phyloP scores from a whole-genome alignment of 129 eudicot species.

The Arctium lappa region DNA sequence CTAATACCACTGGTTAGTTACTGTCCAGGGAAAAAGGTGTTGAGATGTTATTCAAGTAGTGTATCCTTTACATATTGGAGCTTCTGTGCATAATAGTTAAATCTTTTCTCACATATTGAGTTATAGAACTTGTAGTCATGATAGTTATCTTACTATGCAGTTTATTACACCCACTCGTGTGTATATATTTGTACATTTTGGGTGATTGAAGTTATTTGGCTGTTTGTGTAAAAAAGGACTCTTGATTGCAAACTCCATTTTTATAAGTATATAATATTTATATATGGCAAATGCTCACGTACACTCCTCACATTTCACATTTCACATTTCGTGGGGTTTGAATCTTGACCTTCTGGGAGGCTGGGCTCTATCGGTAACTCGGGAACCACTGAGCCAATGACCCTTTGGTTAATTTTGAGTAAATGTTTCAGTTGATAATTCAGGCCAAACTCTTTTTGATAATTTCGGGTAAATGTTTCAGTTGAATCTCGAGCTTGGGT shows the following conservation, averaged over 20 bases:
- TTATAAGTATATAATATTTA: no score
- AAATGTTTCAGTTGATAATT: background rate
- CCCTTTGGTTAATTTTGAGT: background rate
- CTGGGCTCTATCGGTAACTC: background rate
- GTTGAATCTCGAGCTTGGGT: conserved; percentile 88
- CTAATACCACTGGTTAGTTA: background rate
- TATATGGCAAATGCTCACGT: background rate
- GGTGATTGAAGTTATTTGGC: background rate
- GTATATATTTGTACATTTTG: background rate
- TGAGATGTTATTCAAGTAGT: background rate
- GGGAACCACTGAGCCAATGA: background rate
- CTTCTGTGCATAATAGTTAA: background rate
- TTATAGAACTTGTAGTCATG: background rate
- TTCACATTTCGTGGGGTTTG: background rate
- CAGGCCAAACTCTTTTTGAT: background rate
- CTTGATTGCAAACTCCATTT: no score
- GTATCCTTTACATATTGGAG: background rate
- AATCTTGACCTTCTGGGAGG: background rate
- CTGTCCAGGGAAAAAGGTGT: background rate
- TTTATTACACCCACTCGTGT: background rate
- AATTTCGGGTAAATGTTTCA: conserved; percentile 33
- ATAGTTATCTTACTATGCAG: background rate
- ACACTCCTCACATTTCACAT: background rate
- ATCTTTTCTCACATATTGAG: background rate
- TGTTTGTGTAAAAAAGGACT: background rate